A percentile compares a stretch with the other conserved stretches of the same genome.
These are phyloP conservation scores for Neurospora crassa DNA, from an alignment of 2,329 filamentous ascomycete genomes.

Conservation along the genomic window DNA sequence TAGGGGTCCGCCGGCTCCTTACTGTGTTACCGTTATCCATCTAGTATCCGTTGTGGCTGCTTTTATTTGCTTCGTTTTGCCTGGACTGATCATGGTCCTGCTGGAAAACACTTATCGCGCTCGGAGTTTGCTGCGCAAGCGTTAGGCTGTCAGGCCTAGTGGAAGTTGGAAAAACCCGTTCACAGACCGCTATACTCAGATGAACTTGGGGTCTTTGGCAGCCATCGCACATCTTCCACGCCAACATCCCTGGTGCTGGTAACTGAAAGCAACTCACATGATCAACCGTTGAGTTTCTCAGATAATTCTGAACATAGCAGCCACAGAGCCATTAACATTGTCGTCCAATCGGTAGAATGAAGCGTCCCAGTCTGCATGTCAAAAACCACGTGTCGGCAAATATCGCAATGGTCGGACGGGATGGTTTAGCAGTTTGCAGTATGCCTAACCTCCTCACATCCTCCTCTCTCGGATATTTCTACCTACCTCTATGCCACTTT, in stretches of 20 bases:
- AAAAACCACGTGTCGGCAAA: slow-evolving; percentile 12
- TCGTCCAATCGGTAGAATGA: slow-evolving; percentile 13
- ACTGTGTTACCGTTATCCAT: neutral
- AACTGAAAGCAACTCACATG: slow-evolving; percentile 8
- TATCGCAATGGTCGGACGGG: slow-evolving; percentile 4
- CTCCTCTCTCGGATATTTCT: slow-evolving; percentile 4
- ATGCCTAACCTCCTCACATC: slow-evolving; percentile 1
- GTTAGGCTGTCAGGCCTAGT: slow-evolving; percentile 15
- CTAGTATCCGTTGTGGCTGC: neutral
- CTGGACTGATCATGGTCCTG: slow-evolving; percentile 7
- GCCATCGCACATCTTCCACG: slow-evolving; percentile 18
- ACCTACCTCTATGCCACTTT: neutral
- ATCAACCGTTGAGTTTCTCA: slow-evolving; percentile 1
- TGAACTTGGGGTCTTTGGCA: slow-evolving; percentile 7
- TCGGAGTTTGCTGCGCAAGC: slow-evolving; percentile 11
- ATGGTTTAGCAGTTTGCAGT: neutral
- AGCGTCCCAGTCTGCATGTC: slow-evolving; percentile 7
- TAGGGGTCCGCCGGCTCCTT: neutral
- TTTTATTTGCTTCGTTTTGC: slow-evolving; percentile 1
- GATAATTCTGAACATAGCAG: neutral
- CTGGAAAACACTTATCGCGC: slow-evolving; percentile 3
- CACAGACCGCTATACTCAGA: slow-evolving; percentile 7
- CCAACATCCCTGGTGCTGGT: slow-evolving; percentile 5
- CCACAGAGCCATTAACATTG: slow-evolving; percentile 7
- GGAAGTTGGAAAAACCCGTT: slow-evolving; percentile 16